Percentiles rank a stretch among this genome's conserved stretches.
Conservation (phyloP, 306 rosid genomes). For the Oxytropis ochrocephala region DNA sequence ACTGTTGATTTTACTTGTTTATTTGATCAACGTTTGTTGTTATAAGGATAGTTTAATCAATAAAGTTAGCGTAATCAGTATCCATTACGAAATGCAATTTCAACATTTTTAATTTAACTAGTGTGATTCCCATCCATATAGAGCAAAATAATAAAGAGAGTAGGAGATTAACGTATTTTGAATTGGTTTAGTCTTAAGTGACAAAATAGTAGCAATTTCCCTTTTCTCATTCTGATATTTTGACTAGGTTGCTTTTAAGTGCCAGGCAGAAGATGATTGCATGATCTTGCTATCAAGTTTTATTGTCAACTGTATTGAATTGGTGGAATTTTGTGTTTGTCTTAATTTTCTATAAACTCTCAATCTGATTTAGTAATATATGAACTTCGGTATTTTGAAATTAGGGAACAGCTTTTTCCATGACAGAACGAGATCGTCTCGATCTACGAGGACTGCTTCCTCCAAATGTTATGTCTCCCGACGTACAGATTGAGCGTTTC, state of each 20-base stretch:
- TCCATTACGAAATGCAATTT: too few relatives aligned
- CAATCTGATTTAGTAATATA: constrained; percentile 8
- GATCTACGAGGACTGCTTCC: constrained; percentile 99
- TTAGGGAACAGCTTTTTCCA: constrained; percentile 94
- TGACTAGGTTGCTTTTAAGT: neutral
- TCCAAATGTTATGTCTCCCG: constrained; percentile 87
- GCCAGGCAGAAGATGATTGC: neutral
- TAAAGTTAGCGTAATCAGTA: too few relatives aligned
- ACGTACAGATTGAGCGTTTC: constrained; percentile 88
- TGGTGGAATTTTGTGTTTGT: neutral
- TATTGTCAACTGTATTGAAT: neutral
- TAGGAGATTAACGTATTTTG: neutral
- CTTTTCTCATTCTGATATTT: constrained; percentile 15
- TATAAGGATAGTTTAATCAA: neutral
- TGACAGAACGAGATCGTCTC: constrained; percentile 95
- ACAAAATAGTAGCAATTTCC: neutral
- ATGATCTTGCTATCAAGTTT: constrained; percentile 11
- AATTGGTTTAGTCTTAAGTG: neutral
- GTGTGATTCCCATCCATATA: too few relatives aligned
- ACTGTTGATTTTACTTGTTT: neutral
- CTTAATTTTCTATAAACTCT: neutral
- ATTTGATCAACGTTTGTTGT: neutral
- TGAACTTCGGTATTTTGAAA: constrained; percentile 20
- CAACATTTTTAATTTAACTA: too few relatives aligned
- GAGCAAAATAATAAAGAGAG: neutral